Percentiles rank a stretch among this genome's conserved stretches.
phyloP scores from a whole-genome alignment of 78 protist species.

The slime mould (Dictyostelium discoideum) region dicty_2.7 NC_007088.5:3699501-3700000 shows the following conservation, averaged over 20 bases:
- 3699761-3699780: neutral
- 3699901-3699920: neutral
- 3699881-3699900: neutral
- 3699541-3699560: too few species aligned
- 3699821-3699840: neutral
- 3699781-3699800: neutral
- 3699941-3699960: neutral
- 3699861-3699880: neutral
- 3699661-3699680: neutral
- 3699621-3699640: neutral
- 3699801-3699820: neutral
- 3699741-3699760: neutral
- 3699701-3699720: slow-evolving; percentile 5
- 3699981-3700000: slow-evolving; percentile 1
- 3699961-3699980: slow-evolving; percentile 30
- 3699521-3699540: too few species aligned
- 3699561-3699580: neutral
- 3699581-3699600: neutral
- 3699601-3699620: neutral
- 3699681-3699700: slow-evolving; percentile 6
- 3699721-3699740: neutral
- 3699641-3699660: slow-evolving; percentile 9
- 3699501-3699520: too few species aligned
- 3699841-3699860: neutral
- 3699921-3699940: neutral